Base-by-base conservation (phyloP, 768 basidiomycete genomes). In the Termitomyces titanicus region DNA sequence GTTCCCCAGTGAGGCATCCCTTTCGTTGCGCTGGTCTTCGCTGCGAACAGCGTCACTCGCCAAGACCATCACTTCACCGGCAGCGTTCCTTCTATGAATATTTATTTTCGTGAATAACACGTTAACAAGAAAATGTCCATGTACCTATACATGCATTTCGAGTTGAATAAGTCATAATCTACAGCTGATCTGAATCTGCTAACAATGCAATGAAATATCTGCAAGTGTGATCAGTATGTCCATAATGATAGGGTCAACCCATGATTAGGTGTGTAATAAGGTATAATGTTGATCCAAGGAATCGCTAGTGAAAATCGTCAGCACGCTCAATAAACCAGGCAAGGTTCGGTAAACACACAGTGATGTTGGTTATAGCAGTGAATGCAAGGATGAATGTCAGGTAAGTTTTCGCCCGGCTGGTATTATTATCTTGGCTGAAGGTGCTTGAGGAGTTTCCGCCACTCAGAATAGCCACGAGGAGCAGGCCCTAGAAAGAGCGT, bases 361-460 rank as follows among this genome's bases (percentile, higher is more conserved):
- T 83, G 43, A 78, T 68, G 63, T 89, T 92, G 15, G 86, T 86
- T 56, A 93, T 79, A 5, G 90, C 89, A 33, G 92, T 90, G 63
- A 93, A 92, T 12, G 79, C 78, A 24, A 95, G 78, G 55, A 94
- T 86, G 67, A 93, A 88, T 22, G 85, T 78, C 70, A 94, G 76
- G 68, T 94, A 94, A 33, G 74, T 79, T 65, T 89, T 90, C 40
- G 84, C 85, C 51, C 82, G 77, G 25, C 77, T 83, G 48, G 81
- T 69, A 5, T 77, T 70, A 35, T 69, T 72, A 5, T 72, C 67
- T 27, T 71, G 62, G 29, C 72, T 74, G 68, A 94, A 94, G 0
- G 90, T 87, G 53, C 73, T 75, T 2, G 81, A 74, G 2, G 81
- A 69, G 50, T 80, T 70, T 55, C 75, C 66, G 22, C 85, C 86